Evolutionary conservation across 768 basidiomycete genomes (phyloP).

Genomic region (Rhizopogon roseolus): DNA sequence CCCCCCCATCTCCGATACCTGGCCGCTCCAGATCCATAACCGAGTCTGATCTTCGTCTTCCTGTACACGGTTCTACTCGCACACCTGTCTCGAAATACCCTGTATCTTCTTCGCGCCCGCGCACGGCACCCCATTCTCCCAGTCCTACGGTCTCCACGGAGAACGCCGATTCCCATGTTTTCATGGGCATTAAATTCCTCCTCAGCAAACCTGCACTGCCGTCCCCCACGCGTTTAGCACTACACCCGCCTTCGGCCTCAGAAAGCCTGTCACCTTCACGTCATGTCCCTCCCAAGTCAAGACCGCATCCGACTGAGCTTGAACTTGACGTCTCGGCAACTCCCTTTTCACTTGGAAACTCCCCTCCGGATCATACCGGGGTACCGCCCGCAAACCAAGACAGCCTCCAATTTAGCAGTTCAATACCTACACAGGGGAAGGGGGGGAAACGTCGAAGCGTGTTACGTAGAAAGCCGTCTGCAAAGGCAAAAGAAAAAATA

Average conservation of each 20-base stretch:
- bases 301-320: slow-evolving; percentile 7
- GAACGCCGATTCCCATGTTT: slow-evolving; percentile 9
- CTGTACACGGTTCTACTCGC: background rate
- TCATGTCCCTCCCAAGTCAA: slow-evolving; percentile 12
- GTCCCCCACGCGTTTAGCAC: slow-evolving; percentile 17
- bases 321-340: slow-evolving; percentile 16
- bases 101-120: slow-evolving; percentile 10
- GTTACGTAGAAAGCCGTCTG: slow-evolving; percentile 25
- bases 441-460: slow-evolving; percentile 25
- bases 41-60: slow-evolving; percentile 13
- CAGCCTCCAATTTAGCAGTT: slow-evolving; percentile 2
- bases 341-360: slow-evolving; percentile 3
- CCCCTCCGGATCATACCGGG: slow-evolving; percentile 11
- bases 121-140: slow-evolving; percentile 11
- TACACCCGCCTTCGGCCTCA: slow-evolving; percentile 14
- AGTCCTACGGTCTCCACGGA: background rate
- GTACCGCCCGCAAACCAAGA: slow-evolving; percentile 10
- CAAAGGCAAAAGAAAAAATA: slow-evolving; percentile 13
- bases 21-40: slow-evolving; percentile 13
- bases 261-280: slow-evolving; percentile 8
- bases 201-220: slow-evolving; percentile 27
- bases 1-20: slow-evolving; percentile 9
- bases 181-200: slow-evolving; percentile 30
- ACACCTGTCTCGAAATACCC: background rate
- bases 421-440: slow-evolving; percentile 3